These are phyloP conservation scores for Candida sp. DNA, from an alignment of 1,139 yeast genomes.

Conservation along the genomic window DNA sequence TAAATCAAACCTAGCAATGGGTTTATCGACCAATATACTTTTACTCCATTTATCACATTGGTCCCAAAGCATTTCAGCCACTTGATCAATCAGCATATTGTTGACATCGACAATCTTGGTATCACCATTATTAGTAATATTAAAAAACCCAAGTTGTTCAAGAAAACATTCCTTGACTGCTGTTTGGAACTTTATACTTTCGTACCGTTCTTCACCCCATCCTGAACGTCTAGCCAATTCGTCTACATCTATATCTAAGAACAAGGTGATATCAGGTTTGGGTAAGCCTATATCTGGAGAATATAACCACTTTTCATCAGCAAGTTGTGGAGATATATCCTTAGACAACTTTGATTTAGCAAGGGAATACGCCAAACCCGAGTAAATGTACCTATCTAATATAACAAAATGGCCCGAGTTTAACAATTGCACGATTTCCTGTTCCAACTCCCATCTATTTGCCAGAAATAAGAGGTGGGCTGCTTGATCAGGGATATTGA, in stretches of 20 bases:
- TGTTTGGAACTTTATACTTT: constrained; percentile 65
- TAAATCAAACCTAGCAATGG: background rate
- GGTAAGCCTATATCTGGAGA: constrained; percentile 84
- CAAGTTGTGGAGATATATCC: constrained; percentile 17
- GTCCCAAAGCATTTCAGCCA: constrained; percentile 32
- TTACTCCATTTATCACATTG: constrained; percentile 2
- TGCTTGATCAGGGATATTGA: constrained; percentile 63
- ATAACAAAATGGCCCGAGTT: constrained; percentile 57
- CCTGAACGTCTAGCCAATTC: constrained; percentile 61
- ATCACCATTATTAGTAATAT: constrained; percentile 16
- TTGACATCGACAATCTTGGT: constrained; percentile 60
- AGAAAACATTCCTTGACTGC: constrained; percentile 62
- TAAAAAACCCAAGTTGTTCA: constrained; percentile 33
- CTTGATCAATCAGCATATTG: constrained; percentile 53
- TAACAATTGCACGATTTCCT: constrained; percentile 44
- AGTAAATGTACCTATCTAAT: constrained; percentile 84
- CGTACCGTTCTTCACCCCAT: constrained; percentile 93
- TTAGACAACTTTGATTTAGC: constrained; percentile 48
- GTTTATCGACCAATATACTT: background rate
- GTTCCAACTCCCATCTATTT: constrained; percentile 84
- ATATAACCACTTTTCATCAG: constrained; percentile 71
- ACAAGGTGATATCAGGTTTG: constrained; percentile 79
- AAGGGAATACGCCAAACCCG: constrained; percentile 89
- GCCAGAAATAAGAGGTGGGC: constrained; percentile 90
- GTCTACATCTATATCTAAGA: constrained; percentile 58